phyloP scores from a whole-genome alignment of 2,329 filamentous ascomycete genomes.

The Penicillium sp. region DNA sequence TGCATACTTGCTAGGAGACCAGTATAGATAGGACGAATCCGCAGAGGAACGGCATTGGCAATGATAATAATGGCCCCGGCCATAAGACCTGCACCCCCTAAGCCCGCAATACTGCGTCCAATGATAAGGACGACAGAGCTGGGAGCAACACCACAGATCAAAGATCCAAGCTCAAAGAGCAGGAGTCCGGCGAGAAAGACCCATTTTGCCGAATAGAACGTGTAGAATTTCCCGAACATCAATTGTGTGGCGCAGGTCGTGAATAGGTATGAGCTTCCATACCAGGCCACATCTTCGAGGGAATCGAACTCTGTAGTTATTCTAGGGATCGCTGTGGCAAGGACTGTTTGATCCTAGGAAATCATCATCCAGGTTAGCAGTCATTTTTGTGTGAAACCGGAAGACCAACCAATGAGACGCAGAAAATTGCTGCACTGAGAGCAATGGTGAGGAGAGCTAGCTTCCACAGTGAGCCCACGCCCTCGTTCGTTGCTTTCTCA shows the following conservation, averaged over 20 bases:
- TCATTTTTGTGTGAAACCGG: too few species aligned
- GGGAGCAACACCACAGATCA: slow-evolving; percentile 28
- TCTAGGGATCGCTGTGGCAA: slow-evolving; percentile 5
- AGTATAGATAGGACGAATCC: slow-evolving; percentile 28
- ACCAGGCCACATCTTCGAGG: slow-evolving; percentile 6
- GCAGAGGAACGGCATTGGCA: slow-evolving; percentile 28
- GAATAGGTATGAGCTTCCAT: slow-evolving; percentile 3
- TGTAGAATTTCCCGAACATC: slow-evolving; percentile 35
- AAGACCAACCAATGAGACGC: slow-evolving; percentile 2
- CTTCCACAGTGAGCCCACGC: not conserved
- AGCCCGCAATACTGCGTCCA: slow-evolving; percentile 32
- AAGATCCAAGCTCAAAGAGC: slow-evolving; percentile 35
- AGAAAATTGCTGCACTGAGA: slow-evolving; percentile 1
- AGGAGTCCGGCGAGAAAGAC: slow-evolving; percentile 28
- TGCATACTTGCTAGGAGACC: slow-evolving; percentile 33
- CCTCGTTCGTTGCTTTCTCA: too few species aligned
- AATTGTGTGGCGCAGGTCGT: slow-evolving; percentile 33
- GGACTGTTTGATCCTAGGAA: not conserved
- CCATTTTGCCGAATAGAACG: slow-evolving; percentile 32
- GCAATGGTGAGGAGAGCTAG: slow-evolving; percentile 6
- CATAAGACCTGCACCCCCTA: slow-evolving; percentile 29
- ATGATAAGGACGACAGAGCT: slow-evolving; percentile 29
- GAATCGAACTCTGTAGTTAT: slow-evolving; percentile 4
- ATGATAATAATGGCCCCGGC: slow-evolving; percentile 30
- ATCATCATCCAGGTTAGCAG: too few species aligned